Evolutionary conservation across 192 early-diverging fungal genomes (phyloP), one percentile per base, ranked within the genome.

Genomic region (Mortierella claussenii): DNA sequence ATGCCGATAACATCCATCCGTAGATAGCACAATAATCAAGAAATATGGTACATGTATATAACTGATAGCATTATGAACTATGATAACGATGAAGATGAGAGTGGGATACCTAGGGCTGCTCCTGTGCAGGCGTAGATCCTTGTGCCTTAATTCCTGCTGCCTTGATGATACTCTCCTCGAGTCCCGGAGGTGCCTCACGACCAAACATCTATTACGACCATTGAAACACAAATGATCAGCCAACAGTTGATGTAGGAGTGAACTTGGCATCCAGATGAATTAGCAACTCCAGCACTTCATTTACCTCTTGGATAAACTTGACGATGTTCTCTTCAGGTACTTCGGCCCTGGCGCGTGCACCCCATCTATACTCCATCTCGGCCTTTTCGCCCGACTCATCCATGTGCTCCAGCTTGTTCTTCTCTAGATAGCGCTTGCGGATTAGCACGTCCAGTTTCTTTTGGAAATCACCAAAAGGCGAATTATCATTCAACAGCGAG

Each of bases 341-440:
- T 63, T 91, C 90, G 1, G 85, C 60, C 52, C 83, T 90, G 31
- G 89, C 82, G 31, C 88, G 58, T 43, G 88, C 84, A 21, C 90
- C 90, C 87, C 87, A 89, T 7, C 58, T 62, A 55, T 85, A 85
- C 45, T 87, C 81, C 24, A 67, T 68, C 20, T 76, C 74, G 8
- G 49, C 46, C 60, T 82, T 78, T 45, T 81, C 80, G 3, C 69
- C 65, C 4, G 65, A 55, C 1, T 82, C 81, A 34, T 70, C 70
- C 40, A 51, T 52, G 21, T 68, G 54, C 4, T 68, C 60, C 10
- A 67, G 36, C 51, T 87, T 87, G 17, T 55, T 30, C 46, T 59
- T 63, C 45, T 81, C 69, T 20, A 91, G 44, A 55, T 91, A 91
- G 5, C 79, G 80, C 33, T 85, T 83, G 52, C 80, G 87, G 4